A percentile compares a stretch with the other conserved stretches of the same genome.
phyloP scores from a whole-genome alignment of 768 basidiomycete species.

The Arthromyces matolae region DNA sequence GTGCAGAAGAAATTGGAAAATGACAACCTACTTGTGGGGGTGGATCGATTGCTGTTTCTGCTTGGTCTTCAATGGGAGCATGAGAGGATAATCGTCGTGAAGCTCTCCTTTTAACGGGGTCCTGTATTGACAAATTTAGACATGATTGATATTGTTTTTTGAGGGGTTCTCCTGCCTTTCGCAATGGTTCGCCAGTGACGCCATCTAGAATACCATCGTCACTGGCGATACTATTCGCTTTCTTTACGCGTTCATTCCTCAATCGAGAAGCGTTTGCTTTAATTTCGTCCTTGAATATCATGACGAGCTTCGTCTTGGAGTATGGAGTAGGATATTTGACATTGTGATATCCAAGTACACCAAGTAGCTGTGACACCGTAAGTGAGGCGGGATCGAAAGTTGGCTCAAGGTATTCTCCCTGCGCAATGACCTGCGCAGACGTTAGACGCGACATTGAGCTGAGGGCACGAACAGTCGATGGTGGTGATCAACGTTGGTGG shows the following conservation, averaged over 20 bases:
- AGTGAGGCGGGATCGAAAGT: conserved; percentile 72
- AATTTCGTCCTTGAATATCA: conserved; percentile 76
- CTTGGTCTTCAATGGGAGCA: conserved; percentile 45
- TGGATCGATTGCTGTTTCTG: conserved; percentile 42
- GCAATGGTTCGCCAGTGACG: conserved; percentile 67
- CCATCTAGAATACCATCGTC: conserved; percentile 84
- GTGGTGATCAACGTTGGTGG: too few species aligned
- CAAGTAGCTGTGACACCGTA: conserved; percentile 79
- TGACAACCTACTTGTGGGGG: conserved; percentile 54
- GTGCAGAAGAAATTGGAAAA: neutral
- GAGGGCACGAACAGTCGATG: neutral
- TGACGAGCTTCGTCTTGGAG: conserved; percentile 73
- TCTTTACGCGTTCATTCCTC: conserved; percentile 61
- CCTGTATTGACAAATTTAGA: conserved; percentile 14
- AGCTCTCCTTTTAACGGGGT: conserved; percentile 43
- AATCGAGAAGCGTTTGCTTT: conserved; percentile 54
- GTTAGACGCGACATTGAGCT: conserved; percentile 68
- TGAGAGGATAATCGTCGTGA: conserved; percentile 67
- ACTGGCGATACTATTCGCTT: conserved; percentile 68
- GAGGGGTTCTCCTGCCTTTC: neutral
- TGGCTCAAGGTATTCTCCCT: conserved; percentile 75
- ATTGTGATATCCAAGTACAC: conserved; percentile 74
- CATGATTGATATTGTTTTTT: neutral
- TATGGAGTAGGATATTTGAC: conserved; percentile 70
- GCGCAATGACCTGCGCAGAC: conserved; percentile 68